These are phyloP conservation scores for Hansenula sp. DNA, from an alignment of 1,139 yeast genomes.

Conservation along the genomic window DNA sequence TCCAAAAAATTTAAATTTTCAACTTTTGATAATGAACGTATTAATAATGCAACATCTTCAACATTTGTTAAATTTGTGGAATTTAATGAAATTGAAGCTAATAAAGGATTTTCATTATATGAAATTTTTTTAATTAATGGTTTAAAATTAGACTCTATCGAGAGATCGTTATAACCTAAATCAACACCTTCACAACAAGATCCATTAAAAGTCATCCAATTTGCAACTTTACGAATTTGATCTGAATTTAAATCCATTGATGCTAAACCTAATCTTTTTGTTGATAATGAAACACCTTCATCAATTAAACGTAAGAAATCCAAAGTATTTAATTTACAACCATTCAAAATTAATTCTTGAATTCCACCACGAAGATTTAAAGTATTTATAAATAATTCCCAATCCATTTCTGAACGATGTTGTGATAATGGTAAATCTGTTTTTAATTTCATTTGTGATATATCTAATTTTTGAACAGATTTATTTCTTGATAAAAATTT, in stretches of 20 bases:
- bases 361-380: slow-evolving; percentile 62
- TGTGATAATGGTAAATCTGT: slow-evolving; percentile 47
- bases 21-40: slow-evolving; percentile 47
- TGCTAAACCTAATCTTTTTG: slow-evolving; percentile 76
- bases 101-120: slow-evolving; percentile 13
- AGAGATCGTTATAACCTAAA: slow-evolving; percentile 75
- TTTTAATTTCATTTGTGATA: slow-evolving; percentile 70
- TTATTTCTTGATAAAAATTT: slow-evolving; percentile 59
- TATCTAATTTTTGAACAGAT: slow-evolving; percentile 62
- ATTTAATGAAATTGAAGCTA: slow-evolving; percentile 63
- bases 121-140: slow-evolving; percentile 30
- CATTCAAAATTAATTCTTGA: slow-evolving; percentile 80
- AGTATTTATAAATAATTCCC: slow-evolving; percentile 65
- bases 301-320: slow-evolving; percentile 48
- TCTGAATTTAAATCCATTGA: slow-evolving; percentile 55
- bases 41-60: slow-evolving; percentile 48
- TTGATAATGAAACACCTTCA: slow-evolving; percentile 47
- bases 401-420: slow-evolving; percentile 66
- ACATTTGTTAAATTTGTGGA: slow-evolving; percentile 55
- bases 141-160: slow-evolving; percentile 41
- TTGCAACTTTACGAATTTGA: slow-evolving; percentile 52
- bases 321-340: slow-evolving; percentile 54
- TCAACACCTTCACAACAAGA: slow-evolving; percentile 76
- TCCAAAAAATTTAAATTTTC: slow-evolving; percentile 69
- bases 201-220: slow-evolving; percentile 54